Evolutionary conservation across 1,284 basidiomycete species (phyloP).

Genomic region (Athelia sp.): DNA sequence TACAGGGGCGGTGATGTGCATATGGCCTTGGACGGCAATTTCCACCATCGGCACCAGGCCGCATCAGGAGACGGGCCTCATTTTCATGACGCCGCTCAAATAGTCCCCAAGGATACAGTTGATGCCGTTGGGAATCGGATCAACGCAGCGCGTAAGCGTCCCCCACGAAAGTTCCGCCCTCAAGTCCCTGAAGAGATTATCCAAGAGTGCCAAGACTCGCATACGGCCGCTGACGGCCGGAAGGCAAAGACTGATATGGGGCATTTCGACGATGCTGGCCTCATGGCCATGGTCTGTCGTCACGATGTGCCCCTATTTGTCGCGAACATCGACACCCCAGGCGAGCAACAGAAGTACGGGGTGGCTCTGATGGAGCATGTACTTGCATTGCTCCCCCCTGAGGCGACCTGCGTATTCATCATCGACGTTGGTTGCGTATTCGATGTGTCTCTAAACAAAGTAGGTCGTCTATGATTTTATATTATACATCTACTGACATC

Average conservation of each 20-base stretch:
- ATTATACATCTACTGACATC: neutral
- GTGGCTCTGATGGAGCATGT: constrained; percentile 8
- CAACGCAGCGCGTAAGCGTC: neutral
- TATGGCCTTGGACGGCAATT: neutral
- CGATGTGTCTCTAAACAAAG: neutral
- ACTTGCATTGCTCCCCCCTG: constrained; percentile 6
- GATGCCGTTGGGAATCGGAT: constrained; percentile 5
- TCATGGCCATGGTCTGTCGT: constrained; percentile 14
- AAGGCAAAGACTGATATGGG: constrained; percentile 8
- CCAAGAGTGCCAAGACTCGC: constrained; percentile 11
- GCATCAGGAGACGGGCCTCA: neutral
- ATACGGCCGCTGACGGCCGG: constrained; percentile 14
- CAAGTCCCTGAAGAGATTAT: constrained; percentile 7
- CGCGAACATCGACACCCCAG: constrained; percentile 10
- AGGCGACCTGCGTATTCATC: constrained; percentile 5
- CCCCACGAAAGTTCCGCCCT: neutral
- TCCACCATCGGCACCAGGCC: neutral
- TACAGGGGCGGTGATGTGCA: neutral
- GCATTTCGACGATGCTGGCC: constrained; percentile 11
- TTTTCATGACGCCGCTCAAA: neutral
- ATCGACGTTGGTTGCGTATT: constrained; percentile 15
- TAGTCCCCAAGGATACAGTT: neutral
- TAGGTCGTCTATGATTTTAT: neutral
- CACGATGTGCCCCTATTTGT: constrained; percentile 12
- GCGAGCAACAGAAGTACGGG: constrained; percentile 13